These are phyloP conservation scores for Phytophthora podocarpi DNA, from an alignment of 352 stramenopile genomes.

Conservation along the genomic window DNA sequence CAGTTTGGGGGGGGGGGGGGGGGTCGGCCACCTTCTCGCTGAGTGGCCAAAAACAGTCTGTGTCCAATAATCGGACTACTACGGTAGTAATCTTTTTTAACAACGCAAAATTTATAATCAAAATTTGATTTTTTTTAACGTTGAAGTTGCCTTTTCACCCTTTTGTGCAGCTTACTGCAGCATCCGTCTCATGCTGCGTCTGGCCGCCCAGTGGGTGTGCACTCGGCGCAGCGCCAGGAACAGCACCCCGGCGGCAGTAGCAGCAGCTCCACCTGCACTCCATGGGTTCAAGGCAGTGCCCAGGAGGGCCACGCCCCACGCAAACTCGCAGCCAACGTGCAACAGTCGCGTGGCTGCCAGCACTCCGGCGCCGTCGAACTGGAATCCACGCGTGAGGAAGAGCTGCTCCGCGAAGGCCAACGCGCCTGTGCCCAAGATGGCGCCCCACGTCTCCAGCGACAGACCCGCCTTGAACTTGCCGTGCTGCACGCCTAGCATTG, in stretches of 20 bases:
- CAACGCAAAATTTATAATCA: conserved; percentile 6
- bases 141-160: conserved; percentile 7
- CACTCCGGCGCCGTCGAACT: conserved; percentile 60
- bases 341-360: conserved; percentile 56
- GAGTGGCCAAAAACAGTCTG: too few species aligned
- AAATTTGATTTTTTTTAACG: too few species aligned
- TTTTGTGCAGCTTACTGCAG: neutral
- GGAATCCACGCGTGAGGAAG: conserved; percentile 65
- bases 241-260: conserved; percentile 41
- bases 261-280: conserved; percentile 44
- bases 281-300: conserved; percentile 45
- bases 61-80: too few species aligned
- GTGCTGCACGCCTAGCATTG: conserved; percentile 33
- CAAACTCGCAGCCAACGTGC: conserved; percentile 60
- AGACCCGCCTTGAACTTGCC: conserved; percentile 33
- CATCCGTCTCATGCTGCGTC: conserved; percentile 28
- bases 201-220: conserved; percentile 36
- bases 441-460: conserved; percentile 27
- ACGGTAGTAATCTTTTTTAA: too few species aligned
- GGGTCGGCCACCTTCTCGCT: too few species aligned
- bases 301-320: conserved; percentile 51
- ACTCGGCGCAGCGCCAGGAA: conserved; percentile 29
- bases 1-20: neutral
- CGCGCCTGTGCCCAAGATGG: conserved; percentile 43
- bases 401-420: conserved; percentile 58